Base-by-base conservation (phyloP, 176 grass and related monocot species). In the Triticum turgidum region DNA sequence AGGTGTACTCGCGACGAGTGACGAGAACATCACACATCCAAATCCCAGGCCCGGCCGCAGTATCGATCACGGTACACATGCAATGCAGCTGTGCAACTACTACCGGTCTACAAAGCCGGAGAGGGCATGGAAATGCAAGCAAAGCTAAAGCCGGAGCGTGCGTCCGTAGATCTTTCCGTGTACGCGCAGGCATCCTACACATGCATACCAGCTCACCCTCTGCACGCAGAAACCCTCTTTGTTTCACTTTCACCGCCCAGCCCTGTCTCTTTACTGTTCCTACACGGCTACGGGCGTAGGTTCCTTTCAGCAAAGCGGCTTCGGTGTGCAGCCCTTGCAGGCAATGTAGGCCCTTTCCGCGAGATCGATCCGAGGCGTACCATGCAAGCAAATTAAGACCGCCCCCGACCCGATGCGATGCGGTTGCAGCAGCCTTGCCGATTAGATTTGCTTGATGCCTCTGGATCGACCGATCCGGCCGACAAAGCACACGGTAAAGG, bases 291-390 rank as follows among this genome's bases (percentile, higher is more conserved):
- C 77, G 58, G 12, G 12, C 77, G 35, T 27, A 41, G 7, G 13
- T 11, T 25, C 56, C 87, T 89, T 89, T 85, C 37, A 33, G 24
- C 56, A 89, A 89, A 85, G 59, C 72, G 69, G 41, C 69, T 10
- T 61, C 32, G 56, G 77, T 77, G 41, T 2, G 25, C 15, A 33
- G 5, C 32, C 65, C 75, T 80, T 61, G 70, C 59, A 58, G 51
- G 35, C 58, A 58, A 58, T 18, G 56, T 0, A 21, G 18, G 56
- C 18, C 18, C 21, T 59, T 59, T 20, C 6, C 56, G 69, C 56
- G 24, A 79, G 82, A 89, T 89, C 69, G 82, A 89, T 89, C 69
- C 88, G 81, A 85, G 58, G 45, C 88, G 82, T 85, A 25, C 13
- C 32, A 81, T 68, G 37, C 61, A 89, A 85, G 88, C 83, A 81